These are phyloP conservation scores for Talaromyces nanjingensis DNA, from an alignment of 495 filamentous ascomycete genomes.

Conservation along the genomic window DNA sequence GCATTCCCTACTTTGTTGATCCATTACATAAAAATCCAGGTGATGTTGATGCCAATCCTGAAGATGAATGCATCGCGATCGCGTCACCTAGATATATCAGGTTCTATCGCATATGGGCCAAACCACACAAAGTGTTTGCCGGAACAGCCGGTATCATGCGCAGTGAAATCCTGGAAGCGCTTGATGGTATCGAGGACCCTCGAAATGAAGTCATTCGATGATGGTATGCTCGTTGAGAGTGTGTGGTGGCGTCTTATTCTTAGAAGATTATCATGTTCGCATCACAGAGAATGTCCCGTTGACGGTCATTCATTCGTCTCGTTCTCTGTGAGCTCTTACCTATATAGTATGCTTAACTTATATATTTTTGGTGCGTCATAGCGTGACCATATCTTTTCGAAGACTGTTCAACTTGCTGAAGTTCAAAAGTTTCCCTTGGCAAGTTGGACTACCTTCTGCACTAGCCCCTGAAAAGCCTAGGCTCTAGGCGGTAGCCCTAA, in stretches of 20 bases:
- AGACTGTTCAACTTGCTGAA: background rate
- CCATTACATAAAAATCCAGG: slow-evolving; percentile 13
- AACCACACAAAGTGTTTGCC: slow-evolving; percentile 48
- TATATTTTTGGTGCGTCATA: background rate
- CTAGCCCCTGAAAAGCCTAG: background rate
- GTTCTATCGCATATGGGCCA: slow-evolving; percentile 91
- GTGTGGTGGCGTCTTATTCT: slow-evolving; percentile 3
- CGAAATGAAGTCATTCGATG: slow-evolving; percentile 43
- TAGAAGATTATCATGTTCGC: background rate
- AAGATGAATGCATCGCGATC: slow-evolving; percentile 90
- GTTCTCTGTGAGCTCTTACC: background rate
- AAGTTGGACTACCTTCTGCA: too few species aligned
- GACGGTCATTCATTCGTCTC: background rate
- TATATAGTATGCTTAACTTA: background rate
- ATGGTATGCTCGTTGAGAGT: background rate
- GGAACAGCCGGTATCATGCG: slow-evolving; percentile 63
- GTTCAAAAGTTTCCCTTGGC: background rate
- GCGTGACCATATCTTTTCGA: background rate
- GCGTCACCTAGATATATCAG: slow-evolving; percentile 92
- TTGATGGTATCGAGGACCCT: slow-evolving; percentile 79
- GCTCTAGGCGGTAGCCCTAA: background rate
- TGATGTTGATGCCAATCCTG: slow-evolving; percentile 49
- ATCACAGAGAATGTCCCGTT: background rate
- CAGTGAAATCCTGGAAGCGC: slow-evolving; percentile 78
- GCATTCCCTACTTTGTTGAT: slow-evolving; percentile 28